Percentiles rank a stretch among this genome's conserved stretches.
These are phyloP conservation scores for Albifimbria verrucaria DNA, from an alignment of 2,329 filamentous ascomycete species.

Conservation along the genomic window DNA sequence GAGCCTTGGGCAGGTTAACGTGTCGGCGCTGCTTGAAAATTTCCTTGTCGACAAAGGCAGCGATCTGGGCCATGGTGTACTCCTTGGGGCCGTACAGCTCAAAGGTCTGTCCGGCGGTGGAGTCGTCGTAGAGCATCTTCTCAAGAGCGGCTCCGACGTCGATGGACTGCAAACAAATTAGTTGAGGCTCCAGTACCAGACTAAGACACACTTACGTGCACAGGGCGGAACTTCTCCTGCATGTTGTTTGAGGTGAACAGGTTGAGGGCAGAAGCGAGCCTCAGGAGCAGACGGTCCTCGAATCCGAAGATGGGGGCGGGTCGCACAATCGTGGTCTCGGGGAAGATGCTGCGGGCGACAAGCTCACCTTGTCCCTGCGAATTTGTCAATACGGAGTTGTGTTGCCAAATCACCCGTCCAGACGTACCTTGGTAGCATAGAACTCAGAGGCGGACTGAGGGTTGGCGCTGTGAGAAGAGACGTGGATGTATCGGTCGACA, in stretches of 20 bases:
- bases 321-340: slow-evolving; percentile 94
- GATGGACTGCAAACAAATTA: slow-evolving; percentile 61
- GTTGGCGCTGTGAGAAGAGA: slow-evolving; percentile 91
- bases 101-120: slow-evolving; percentile 83
- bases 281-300: slow-evolving; percentile 87
- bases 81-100: slow-evolving; percentile 93
- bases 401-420: not conserved
- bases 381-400: slow-evolving; percentile 10
- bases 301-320: slow-evolving; percentile 93
- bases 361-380: slow-evolving; percentile 73
- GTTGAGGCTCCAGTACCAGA: too few relatives aligned
- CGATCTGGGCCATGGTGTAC: slow-evolving; percentile 86
- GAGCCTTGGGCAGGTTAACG: slow-evolving; percentile 80
- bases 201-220: slow-evolving; percentile 66
- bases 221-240: slow-evolving; percentile 85
- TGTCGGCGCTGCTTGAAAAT: slow-evolving; percentile 87
- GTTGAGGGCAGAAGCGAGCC: slow-evolving; percentile 76
- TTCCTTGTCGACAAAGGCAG: slow-evolving; percentile 83
- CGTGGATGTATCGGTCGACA: slow-evolving; percentile 91
- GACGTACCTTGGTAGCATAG: slow-evolving; percentile 77
- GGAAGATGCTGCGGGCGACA: slow-evolving; percentile 83
- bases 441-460: slow-evolving; percentile 80
- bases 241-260: slow-evolving; percentile 90
- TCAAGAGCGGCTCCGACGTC: slow-evolving; percentile 90
- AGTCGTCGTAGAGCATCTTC: slow-evolving; percentile 86